Evolutionary conservation across 2,329 filamentous ascomycete genomes (phyloP).

Genomic region (Taxawa tesnikishii): DNA sequence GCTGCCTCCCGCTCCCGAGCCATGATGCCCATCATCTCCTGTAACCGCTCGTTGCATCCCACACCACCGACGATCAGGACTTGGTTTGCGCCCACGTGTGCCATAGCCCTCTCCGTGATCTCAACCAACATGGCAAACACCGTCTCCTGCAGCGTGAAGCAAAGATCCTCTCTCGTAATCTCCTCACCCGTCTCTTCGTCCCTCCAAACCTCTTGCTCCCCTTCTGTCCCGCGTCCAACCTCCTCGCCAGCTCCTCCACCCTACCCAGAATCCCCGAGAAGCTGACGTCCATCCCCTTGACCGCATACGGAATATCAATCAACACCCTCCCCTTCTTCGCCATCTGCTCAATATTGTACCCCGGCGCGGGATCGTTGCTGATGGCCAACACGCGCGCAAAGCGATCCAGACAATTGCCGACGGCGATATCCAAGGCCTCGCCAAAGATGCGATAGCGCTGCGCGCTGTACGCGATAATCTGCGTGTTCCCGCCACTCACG

Average conservation of each 20-base stretch:
- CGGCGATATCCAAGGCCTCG: conserved; percentile 92
- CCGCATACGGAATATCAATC: conserved; percentile 83
- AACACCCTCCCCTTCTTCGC: conserved; percentile 62
- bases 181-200: conserved; percentile 39
- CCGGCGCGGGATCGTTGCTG: conserved; percentile 89
- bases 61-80: conserved; percentile 94
- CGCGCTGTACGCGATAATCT: conserved; percentile 93
- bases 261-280: conserved; percentile 85
- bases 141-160: conserved; percentile 91
- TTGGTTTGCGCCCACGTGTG: conserved; percentile 81
- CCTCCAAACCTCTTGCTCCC: conserved; percentile 12
- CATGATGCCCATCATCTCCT: conserved; percentile 99
- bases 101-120: conserved; percentile 97
- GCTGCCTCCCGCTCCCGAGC: conserved; percentile 75
- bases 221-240: conserved; percentile 36
- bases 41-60: conserved; percentile 84
- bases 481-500: conserved; percentile 90
- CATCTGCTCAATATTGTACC: conserved; percentile 95
- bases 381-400: conserved; percentile 88
- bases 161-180: conserved; percentile 73
- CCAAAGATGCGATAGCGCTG: conserved; percentile 96
- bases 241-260: conserved; percentile 66
- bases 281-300: conserved; percentile 97
- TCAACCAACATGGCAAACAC: conserved; percentile 96
- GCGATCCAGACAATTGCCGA: conserved; percentile 92